Evolutionary conservation across 495 filamentous ascomycete species (phyloP), one percentile per base, ranked within the genome.

Genomic region (Aspergillus haitiensis): DNA sequence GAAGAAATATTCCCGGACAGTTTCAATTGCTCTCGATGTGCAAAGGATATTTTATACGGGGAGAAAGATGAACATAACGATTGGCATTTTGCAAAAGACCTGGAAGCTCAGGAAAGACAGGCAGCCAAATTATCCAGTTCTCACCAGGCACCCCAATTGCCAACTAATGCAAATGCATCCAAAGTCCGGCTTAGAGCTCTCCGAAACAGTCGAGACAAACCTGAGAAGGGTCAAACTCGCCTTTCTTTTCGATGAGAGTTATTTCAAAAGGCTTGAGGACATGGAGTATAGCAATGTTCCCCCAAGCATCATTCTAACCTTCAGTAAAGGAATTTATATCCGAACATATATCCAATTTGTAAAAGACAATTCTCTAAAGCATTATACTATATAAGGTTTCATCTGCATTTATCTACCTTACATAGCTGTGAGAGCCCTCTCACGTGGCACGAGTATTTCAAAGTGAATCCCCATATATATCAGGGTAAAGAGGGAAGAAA

Each of bases 21-120:
- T 12, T 84, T 83, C 71, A 72, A 73, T 59, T 97, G 93, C 70
- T 63, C 73, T 52, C 84, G 82, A 47, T 97, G 94, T 74, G 79
- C 79, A 52, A 77, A 79, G 61, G 61, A 71, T 35, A 67, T 95
- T 21, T 75, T 75, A 10, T 70, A 75, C n/a, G 67, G 76, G 62
- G 81, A 84, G 36, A 78, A 86, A 66, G 81, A 85, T 53, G 92
- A 89, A 75, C 94, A 98, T 68, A 81, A 90, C 42, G 94, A 98
- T 70, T 98, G 92, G 90, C 94, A 98, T 76, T 91, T 97, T 72
- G 94, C 94, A 42, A 92, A 89, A 77, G 86, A 90, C 64, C 80
- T 98, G 32, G 88, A 88, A 63, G 81, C 84, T 7, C 80, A 92
- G 61, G 81, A 84, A 48, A 75, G 70, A 34, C 68, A 74, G 58